A percentile compares a stretch with the other conserved stretches of the same genome.
Conservation (phyloP, 768 basidiomycete species). For the Trametes gibbosa region DNA sequence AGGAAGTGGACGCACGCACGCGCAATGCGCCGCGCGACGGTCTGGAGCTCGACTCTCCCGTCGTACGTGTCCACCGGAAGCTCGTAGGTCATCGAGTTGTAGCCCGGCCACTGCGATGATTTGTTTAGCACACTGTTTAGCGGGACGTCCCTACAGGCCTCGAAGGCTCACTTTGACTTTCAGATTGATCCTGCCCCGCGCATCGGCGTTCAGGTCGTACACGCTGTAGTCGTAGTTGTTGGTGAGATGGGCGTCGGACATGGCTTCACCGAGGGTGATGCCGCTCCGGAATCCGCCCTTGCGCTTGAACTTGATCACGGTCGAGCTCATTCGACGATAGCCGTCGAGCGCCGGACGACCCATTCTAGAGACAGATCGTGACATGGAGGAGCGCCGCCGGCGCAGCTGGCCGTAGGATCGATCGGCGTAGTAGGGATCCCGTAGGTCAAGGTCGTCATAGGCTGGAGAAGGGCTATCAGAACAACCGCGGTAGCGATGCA, state of each 20-base stretch:
- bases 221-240: constrained; percentile 60
- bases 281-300: constrained; percentile 66
- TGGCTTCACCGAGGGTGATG: constrained; percentile 66
- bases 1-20: constrained; percentile 74
- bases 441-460: constrained; percentile 52
- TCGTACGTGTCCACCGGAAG: constrained; percentile 69
- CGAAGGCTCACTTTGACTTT: constrained; percentile 52
- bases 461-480: constrained; percentile 30
- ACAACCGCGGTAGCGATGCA: background rate
- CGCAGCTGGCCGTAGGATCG: constrained; percentile 5
- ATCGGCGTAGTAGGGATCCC: constrained; percentile 49
- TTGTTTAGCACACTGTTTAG: constrained; percentile 4
- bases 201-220: constrained; percentile 65
- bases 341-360: constrained; percentile 30
- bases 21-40: constrained; percentile 64
- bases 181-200: constrained; percentile 55
- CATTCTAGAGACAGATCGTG: constrained; percentile 25
- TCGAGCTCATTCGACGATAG: constrained; percentile 48
- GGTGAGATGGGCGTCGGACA: constrained; percentile 58
- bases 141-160: background rate
- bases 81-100: constrained; percentile 68
- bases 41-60: constrained; percentile 62
- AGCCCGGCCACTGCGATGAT: constrained; percentile 62
- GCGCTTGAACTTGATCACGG: constrained; percentile 69
- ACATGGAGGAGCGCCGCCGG: constrained; percentile 47